Conservation (phyloP, 2,329 filamentous ascomycete species). For the Aspergillus texensis region DNA sequence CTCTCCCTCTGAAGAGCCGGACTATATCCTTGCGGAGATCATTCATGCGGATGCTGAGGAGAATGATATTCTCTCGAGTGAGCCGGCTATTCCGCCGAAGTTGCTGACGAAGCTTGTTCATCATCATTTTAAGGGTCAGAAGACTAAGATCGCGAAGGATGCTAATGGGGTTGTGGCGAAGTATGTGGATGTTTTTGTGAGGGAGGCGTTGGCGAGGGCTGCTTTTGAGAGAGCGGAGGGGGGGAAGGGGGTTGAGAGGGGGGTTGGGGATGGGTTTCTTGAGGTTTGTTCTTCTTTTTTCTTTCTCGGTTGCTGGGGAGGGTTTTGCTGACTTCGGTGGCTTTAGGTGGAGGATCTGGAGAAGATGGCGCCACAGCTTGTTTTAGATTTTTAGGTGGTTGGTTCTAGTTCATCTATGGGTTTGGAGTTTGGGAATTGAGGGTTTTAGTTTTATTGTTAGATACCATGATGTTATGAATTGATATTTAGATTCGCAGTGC, state of each 20-base stretch:
- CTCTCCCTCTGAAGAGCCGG: constrained; percentile 43
- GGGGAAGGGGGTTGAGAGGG: constrained; percentile 26
- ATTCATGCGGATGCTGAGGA: constrained; percentile 26
- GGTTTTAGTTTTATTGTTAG: constrained; percentile 11
- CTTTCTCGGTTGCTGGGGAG: neutral
- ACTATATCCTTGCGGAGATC: constrained; percentile 52
- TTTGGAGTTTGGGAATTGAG: constrained; percentile 14
- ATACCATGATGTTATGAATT: constrained; percentile 5
- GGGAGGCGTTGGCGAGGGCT: constrained; percentile 82
- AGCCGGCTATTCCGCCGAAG: constrained; percentile 66
- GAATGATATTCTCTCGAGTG: constrained; percentile 36
- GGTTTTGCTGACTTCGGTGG: constrained; percentile 13
- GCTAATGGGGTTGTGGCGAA: constrained; percentile 76
- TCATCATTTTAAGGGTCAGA: constrained; percentile 72
- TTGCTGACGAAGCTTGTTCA: constrained; percentile 77
- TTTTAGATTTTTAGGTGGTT: constrained; percentile 72
- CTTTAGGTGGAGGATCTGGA: constrained; percentile 82
- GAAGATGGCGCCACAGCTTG: constrained; percentile 79
- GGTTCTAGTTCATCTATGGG: neutral
- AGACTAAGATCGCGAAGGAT: constrained; percentile 73
- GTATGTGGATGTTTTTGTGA: constrained; percentile 89
- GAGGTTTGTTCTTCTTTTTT: constrained; percentile 60
- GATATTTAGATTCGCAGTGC: constrained; percentile 3
- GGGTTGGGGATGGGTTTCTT: constrained; percentile 62
- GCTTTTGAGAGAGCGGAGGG: constrained; percentile 66